Conservation (phyloP, 2,329 filamentous ascomycete species). For the Fusarium nisikadoi region DNA sequence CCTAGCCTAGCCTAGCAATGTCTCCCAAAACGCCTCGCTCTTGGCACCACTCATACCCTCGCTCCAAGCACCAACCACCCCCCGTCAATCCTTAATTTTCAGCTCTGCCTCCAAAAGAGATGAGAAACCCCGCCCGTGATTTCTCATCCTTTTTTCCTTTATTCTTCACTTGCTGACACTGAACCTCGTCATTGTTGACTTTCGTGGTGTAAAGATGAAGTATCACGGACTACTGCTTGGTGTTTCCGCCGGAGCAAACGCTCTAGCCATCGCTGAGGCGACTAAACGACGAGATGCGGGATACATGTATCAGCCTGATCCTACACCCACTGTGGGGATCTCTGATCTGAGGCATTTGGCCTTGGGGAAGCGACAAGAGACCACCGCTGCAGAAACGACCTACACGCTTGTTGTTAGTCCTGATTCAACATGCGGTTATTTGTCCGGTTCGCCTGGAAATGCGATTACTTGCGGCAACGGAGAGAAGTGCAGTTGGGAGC, state of each 20-base stretch:
- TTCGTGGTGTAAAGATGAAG: not conserved
- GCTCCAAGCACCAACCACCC: not conserved
- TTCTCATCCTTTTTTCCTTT: not conserved
- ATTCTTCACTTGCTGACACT: not conserved
- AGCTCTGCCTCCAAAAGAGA: conserved; percentile 10
- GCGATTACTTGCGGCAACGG: conserved; percentile 27
- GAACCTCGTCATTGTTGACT: not conserved
- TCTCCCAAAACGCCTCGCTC: conserved; percentile 4
- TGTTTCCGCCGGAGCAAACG: not conserved
- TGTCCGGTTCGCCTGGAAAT: conserved; percentile 28
- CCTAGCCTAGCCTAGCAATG: not conserved
- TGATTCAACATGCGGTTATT: conserved; percentile 25
- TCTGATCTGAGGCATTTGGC: conserved; percentile 8
- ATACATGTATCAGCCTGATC: conserved; percentile 5
- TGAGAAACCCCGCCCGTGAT: conserved; percentile 10
- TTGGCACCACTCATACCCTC: conserved; percentile 21
- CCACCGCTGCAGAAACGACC: not conserved
- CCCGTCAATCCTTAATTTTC: not conserved
- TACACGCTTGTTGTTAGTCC: conserved; percentile 15
- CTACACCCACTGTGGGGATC: conserved; percentile 3
- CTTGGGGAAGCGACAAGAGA: conserved; percentile 9
- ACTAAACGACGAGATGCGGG: conserved; percentile 13
- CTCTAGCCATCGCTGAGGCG: conserved; percentile 15
- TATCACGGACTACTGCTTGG: not conserved
- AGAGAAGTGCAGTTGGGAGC: conserved; percentile 16